These are phyloP conservation scores for Lactarius indigo DNA, from an alignment of 768 basidiomycete genomes.

Conservation along the genomic window DNA sequence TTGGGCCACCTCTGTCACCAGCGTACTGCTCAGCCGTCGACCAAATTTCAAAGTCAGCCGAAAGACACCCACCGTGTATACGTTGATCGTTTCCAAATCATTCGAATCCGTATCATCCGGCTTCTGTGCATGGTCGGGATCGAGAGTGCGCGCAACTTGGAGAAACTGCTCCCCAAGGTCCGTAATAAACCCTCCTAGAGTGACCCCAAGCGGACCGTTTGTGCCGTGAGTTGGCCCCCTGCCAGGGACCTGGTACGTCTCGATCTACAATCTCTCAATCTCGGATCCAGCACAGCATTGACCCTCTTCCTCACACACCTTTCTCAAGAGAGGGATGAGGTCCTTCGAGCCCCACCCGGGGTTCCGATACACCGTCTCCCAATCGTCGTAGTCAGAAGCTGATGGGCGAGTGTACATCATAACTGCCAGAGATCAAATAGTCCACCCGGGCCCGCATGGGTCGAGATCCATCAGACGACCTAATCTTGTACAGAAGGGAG, in stretches of 20 bases:
- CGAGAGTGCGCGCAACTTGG: slow-evolving; percentile 28
- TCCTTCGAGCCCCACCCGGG: slow-evolving; percentile 57
- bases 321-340: slow-evolving; percentile 54
- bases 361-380: slow-evolving; percentile 39
- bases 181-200: slow-evolving; percentile 30
- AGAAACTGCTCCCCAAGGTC: slow-evolving; percentile 31
- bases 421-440: slow-evolving; percentile 20
- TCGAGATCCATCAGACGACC: not conserved
- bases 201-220: slow-evolving; percentile 42
- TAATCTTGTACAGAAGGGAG: not conserved
- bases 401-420: slow-evolving; percentile 56
- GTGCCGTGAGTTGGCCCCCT: slow-evolving; percentile 42
- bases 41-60: no score
- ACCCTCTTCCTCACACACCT: slow-evolving; percentile 36
- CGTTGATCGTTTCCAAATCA: slow-evolving; percentile 27
- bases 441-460: not conserved
- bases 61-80: slow-evolving; percentile 17
- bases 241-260: slow-evolving; percentile 36
- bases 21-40: not conserved
- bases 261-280: slow-evolving; percentile 30
- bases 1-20: slow-evolving; percentile 14
- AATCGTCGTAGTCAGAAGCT: slow-evolving; percentile 54
- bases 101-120: slow-evolving; percentile 24
- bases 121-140: slow-evolving; percentile 24
- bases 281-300: not conserved